phyloP scores from a whole-genome alignment of 1,284 basidiomycete species.

The Sporisorium scitamineum region DNA sequence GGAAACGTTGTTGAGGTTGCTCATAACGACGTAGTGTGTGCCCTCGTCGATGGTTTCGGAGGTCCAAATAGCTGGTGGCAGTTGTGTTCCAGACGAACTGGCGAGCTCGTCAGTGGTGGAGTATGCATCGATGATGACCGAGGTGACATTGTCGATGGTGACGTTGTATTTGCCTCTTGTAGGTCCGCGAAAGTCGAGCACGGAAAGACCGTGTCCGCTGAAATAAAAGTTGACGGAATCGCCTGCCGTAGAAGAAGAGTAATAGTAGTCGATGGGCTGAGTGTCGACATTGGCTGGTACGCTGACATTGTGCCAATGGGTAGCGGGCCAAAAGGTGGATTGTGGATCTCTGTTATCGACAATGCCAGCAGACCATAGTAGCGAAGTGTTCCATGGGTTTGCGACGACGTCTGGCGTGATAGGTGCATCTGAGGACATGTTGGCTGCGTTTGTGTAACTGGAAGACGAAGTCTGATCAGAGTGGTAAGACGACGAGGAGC shows the following conservation, averaged over 20 bases:
- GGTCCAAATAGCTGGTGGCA: constrained; percentile 41
- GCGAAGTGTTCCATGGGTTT: constrained; percentile 46
- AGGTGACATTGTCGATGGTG: constrained; percentile 27
- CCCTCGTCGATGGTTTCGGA: constrained; percentile 32
- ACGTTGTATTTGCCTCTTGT: constrained; percentile 36
- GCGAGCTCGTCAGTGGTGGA: constrained; percentile 26
- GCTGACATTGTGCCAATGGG: constrained; percentile 23
- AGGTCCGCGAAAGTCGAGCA: constrained; percentile 40
- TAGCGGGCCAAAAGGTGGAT: constrained; percentile 32
- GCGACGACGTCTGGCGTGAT: constrained; percentile 37
- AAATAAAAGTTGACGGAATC: constrained; percentile 40
- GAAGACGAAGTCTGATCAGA: neutral
- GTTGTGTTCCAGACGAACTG: constrained; percentile 10
- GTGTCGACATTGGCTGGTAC: constrained; percentile 34
- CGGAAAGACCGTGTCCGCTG: constrained; percentile 31
- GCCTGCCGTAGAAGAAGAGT: constrained; percentile 18
- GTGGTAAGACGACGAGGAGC: neutral
- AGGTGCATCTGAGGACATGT: neutral
- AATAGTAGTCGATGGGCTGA: constrained; percentile 40
- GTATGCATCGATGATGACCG: constrained; percentile 35
- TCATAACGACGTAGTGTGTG: constrained; percentile 37
- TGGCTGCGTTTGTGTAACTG: constrained; percentile 1
- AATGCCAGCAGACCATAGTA: constrained; percentile 41
- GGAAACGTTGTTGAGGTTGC: constrained; percentile 31
- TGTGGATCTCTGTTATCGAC: constrained; percentile 38